Base-by-base conservation (phyloP, 2,329 filamentous ascomycete genomes). In the Sarocladiaceae sp. region DNA sequence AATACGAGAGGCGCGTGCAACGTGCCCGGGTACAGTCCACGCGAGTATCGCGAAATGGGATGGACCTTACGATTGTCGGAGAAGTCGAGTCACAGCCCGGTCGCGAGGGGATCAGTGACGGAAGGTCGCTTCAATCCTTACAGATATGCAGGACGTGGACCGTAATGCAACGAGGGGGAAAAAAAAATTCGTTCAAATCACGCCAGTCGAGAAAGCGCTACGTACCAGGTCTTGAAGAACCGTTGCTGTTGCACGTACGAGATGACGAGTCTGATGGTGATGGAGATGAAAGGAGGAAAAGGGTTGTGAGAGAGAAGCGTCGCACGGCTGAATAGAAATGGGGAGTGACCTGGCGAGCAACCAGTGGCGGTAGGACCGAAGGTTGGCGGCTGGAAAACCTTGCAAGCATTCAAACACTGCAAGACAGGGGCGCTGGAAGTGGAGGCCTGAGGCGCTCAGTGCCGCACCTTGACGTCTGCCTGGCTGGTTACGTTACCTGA, bases 1-100 rank as follows among this genome's bases (percentile, higher is more conserved):
- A 41, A 18, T 41, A 41, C 37, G 37, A 41, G 37, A 29, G 26
- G 37, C 37, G 37, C n/a, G 37, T 41, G 21, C 26, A 18, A 41
- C 37, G 37, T 41, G 37, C 24, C 37, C 23, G 37, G 37, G 9
- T 9, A 19, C 18, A 16, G 13, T 3, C 12, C 20, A 15, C 21
- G 23, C 23, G 37, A 7, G 26, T 7, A 11, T 29, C n/a, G 37
- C 21, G 16, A 29, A 24, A 41, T 24, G 29, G n/a, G 18, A 24
- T 24, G 15, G 29, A 24, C 37, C 29, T 41, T 41, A 41, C 37
- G 37, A 41, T 41, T 15, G 37, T 24, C 20, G 37, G 4, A 41
- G n/a, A 29, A 11, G 23, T 41, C 23, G 37, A 41, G 37, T 41
- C 37, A 41, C 37, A 23, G 24, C 37, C 24, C 23, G 37, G n/a